These are phyloP conservation scores for Quercus bicolor DNA, from an alignment of 306 rosid species.

Conservation along the genomic window DNA sequence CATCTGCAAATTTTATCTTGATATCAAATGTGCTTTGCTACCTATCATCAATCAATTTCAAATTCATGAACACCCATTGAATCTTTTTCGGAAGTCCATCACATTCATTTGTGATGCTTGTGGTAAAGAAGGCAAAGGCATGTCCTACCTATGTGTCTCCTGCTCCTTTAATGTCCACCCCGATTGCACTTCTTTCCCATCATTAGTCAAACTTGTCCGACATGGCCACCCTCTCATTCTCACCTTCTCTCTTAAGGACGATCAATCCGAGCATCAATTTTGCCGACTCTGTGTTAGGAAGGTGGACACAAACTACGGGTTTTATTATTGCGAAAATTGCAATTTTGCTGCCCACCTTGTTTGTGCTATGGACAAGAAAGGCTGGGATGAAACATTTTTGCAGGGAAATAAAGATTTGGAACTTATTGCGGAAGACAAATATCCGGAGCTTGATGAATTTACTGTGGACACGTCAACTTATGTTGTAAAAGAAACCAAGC, in stretches of 20 bases:
- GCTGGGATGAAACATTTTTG: too few species aligned
- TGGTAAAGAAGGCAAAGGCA: not conserved
- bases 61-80: not conserved
- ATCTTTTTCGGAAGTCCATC: not conserved
- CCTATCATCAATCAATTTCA: not conserved
- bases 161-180: not conserved
- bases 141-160: not conserved
- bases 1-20: not conserved
- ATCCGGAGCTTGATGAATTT: not conserved
- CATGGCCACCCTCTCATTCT: not conserved
- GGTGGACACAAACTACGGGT: not conserved
- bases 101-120: not conserved
- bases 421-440: too few species aligned
- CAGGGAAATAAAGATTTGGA: too few species aligned
- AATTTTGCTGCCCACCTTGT: not conserved
- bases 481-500: not conserved
- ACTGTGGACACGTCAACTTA: not conserved
- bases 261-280: not conserved
- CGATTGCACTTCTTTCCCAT: not conserved
- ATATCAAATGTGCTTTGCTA: not conserved
- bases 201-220: not conserved
- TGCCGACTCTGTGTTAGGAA: not conserved
- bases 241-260: not conserved
- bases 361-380: too few species aligned
- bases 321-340: not conserved